A percentile compares a stretch with the other conserved stretches of the same genome.
phyloP scores from a whole-genome alignment of 257 asterid species.

The Lavandula angustifolia region DNA sequence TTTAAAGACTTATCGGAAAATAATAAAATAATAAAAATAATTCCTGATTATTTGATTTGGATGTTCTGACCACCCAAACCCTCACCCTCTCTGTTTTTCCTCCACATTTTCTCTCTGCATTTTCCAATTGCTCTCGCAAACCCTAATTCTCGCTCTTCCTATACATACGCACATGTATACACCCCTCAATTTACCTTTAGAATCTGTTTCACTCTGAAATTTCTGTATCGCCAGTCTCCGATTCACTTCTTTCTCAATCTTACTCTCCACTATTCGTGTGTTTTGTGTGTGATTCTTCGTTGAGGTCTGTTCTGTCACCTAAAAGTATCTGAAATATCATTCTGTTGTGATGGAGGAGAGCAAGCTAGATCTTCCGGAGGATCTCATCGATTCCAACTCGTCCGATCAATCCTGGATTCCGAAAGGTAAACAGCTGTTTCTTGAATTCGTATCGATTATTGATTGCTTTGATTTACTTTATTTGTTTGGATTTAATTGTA shows the following conservation, averaged over 20 bases:
- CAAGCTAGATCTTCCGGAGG: slow-evolving; percentile 77
- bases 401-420: slow-evolving; percentile 79
- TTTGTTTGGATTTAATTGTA: slow-evolving; percentile 31
- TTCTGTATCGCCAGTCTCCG: slow-evolving; percentile 26
- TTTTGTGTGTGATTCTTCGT: slow-evolving; percentile 24
- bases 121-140: slow-evolving; percentile 46
- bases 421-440: slow-evolving; percentile 52
- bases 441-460: slow-evolving; percentile 9
- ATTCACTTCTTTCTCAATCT: slow-evolving; percentile 30
- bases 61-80: slow-evolving; percentile 76
- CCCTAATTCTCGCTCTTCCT: slow-evolving; percentile 44
- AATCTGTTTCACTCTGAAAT: slow-evolving; percentile 33
- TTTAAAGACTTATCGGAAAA: slow-evolving; percentile 16
- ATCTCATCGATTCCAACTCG: slow-evolving; percentile 60
- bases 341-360: slow-evolving; percentile 64
- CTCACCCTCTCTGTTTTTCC: slow-evolving; percentile 46
- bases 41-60: slow-evolving; percentile 48
- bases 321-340: slow-evolving; percentile 29
- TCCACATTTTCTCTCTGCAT: slow-evolving; percentile 35
- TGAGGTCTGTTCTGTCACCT: slow-evolving; percentile 30
- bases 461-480: slow-evolving; percentile 28
- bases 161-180: slow-evolving; percentile 25
- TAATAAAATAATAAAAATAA: slow-evolving; percentile 8
- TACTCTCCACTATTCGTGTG: slow-evolving; percentile 29
- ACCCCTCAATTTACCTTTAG: slow-evolving; percentile 24